A percentile compares a stretch with the other conserved stretches of the same genome.
phyloP scores from a whole-genome alignment of 306 rosid genomes.

The Abrus pulchellus region DNA sequence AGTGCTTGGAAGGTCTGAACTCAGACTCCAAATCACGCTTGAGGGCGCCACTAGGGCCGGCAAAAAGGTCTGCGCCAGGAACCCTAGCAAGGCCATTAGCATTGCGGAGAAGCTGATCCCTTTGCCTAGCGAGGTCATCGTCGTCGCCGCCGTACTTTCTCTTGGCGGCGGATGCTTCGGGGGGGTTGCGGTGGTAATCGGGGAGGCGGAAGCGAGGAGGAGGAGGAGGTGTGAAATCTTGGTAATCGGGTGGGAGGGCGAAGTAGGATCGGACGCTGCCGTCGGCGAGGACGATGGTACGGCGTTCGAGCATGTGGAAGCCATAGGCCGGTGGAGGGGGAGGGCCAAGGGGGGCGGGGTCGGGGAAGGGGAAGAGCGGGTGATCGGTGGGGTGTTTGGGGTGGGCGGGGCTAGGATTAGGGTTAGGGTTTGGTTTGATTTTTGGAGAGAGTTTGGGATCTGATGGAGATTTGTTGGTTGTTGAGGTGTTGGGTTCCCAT shows the following conservation, averaged over 20 bases:
- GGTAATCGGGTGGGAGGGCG: slow-evolving; percentile 91
- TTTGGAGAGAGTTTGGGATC: slow-evolving; percentile 60
- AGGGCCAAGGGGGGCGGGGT: slow-evolving; percentile 67
- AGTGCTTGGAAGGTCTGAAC: slow-evolving; percentile 64
- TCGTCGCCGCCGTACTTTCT: slow-evolving; percentile 68
- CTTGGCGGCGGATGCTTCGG: slow-evolving; percentile 53
- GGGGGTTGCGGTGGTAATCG: slow-evolving; percentile 51
- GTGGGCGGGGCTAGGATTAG: slow-evolving; percentile 19
- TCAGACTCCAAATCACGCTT: slow-evolving; percentile 56
- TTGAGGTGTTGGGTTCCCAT: slow-evolving; percentile 66
- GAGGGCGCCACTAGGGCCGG: slow-evolving; percentile 62
- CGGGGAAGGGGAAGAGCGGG: slow-evolving; percentile 62
- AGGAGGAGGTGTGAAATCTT: slow-evolving; percentile 59
- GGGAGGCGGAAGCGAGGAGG: slow-evolving; percentile 56
- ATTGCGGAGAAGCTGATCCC: slow-evolving; percentile 62
- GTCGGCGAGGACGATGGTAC: slow-evolving; percentile 87
- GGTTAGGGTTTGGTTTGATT: slow-evolving; percentile 40
- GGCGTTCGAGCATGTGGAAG: slow-evolving; percentile 98
- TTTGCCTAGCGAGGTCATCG: slow-evolving; percentile 61
- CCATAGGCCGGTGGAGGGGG: slow-evolving; percentile 92
- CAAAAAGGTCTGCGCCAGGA: slow-evolving; percentile 53
- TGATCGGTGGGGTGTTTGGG: slow-evolving; percentile 52
- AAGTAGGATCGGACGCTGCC: slow-evolving; percentile 92
- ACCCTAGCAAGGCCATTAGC: slow-evolving; percentile 65
- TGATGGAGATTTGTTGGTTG: slow-evolving; percentile 52